Percentiles rank a stretch among this genome's conserved stretches.
Conservation (phyloP, 2,329 filamentous ascomycete species). For the Bipolaris gigantea region DNA sequence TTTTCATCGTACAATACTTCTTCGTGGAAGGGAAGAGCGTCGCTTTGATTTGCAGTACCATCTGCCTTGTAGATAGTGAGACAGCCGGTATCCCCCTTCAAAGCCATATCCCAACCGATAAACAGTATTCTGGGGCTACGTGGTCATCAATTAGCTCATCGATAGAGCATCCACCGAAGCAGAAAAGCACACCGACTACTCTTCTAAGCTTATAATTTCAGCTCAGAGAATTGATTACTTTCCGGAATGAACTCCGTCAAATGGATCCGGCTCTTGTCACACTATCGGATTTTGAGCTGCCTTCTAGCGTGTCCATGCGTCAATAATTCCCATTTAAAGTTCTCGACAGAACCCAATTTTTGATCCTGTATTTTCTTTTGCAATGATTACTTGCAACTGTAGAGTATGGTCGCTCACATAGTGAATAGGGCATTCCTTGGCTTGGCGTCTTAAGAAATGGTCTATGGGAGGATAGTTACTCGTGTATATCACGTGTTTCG, state of each 20-base stretch:
- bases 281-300: neutral
- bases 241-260: neutral
- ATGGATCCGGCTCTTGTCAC: neutral
- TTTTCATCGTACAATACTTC: conserved; percentile 31
- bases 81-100: neutral
- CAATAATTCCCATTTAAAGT: neutral
- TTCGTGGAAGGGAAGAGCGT: conserved; percentile 35
- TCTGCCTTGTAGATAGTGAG: conserved; percentile 46
- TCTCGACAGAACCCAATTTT: neutral
- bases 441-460: too few relatives aligned
- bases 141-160: neutral
- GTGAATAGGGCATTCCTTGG: too few relatives aligned
- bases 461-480: too few relatives aligned
- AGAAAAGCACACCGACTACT: neutral
- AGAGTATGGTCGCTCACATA: too few relatives aligned
- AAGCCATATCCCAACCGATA: neutral
- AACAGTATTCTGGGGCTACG: neutral
- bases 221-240: neutral
- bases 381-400: neutral
- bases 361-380: neutral
- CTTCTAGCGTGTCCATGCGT: neutral
- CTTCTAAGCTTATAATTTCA: neutral
- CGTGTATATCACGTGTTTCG: too few relatives aligned
- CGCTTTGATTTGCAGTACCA: conserved; percentile 43
- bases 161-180: neutral